Percentiles rank a stretch among this genome's conserved stretches.
Evolutionary conservation across 177 flowering plant species (phyloP).

Genomic region (Tripterygium wilfordii): DNA sequence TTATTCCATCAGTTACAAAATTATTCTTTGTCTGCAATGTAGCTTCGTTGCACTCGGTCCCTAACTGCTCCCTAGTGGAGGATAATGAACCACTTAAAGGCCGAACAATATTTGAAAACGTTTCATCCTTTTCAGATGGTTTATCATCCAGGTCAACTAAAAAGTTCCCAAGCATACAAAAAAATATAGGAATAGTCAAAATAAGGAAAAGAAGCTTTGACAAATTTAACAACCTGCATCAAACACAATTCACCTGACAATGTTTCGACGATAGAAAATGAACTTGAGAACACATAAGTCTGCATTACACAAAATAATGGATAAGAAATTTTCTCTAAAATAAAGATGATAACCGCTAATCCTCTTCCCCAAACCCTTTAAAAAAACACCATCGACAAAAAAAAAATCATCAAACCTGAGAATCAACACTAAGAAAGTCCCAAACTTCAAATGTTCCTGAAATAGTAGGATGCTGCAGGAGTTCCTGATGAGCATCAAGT

Average conservation of each 20-base stretch:
- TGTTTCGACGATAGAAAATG: slow-evolving; percentile 81
- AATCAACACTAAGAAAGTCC: slow-evolving; percentile 99
- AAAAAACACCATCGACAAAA: neutral
- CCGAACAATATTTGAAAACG: slow-evolving; percentile 16
- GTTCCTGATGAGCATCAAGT: slow-evolving; percentile 46
- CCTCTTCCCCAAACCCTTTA: neutral
- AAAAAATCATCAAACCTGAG: slow-evolving; percentile 58
- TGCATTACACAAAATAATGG: slow-evolving; percentile 30
- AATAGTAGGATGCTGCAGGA: slow-evolving; percentile 81
- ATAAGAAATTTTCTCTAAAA: neutral
- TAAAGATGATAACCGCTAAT: too few species aligned
- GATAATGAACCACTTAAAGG: slow-evolving; percentile 19
- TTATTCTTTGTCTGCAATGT: slow-evolving; percentile 31
- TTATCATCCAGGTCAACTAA: slow-evolving; percentile 59
- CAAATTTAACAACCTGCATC: neutral
- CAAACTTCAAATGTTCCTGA: slow-evolving; percentile 95
- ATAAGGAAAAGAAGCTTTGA: neutral
- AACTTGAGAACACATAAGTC: slow-evolving; percentile 82
- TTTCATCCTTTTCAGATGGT: slow-evolving; percentile 35
- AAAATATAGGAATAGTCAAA: neutral
- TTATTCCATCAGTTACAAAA: slow-evolving; percentile 27
- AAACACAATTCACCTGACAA: slow-evolving; percentile 57
- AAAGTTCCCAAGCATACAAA: slow-evolving; percentile 13
- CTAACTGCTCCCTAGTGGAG: slow-evolving; percentile 23
- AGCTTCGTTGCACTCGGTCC: slow-evolving; percentile 31